Evolutionary conservation across 352 stramenopile genomes (phyloP).

Genomic region (Globisporangium cylindrosporum): DNA sequence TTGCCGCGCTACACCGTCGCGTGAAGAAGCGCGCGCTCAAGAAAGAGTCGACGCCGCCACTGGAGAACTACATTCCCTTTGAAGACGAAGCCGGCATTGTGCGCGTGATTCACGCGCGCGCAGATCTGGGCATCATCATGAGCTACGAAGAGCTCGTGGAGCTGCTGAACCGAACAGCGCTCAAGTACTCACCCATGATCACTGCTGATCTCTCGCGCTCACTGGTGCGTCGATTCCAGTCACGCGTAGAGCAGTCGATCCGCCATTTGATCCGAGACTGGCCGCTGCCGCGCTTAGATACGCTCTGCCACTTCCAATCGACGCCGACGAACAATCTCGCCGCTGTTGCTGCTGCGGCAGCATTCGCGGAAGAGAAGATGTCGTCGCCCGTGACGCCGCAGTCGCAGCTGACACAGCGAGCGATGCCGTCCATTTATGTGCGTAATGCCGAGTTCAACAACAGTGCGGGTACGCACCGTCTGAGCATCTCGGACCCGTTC

Average conservation of each 20-base stretch:
- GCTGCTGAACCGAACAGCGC: constrained; percentile 53
- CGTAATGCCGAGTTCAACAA: background rate
- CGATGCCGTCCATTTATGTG: background rate
- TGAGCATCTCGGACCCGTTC: constrained; percentile 6
- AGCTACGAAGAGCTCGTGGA: constrained; percentile 65
- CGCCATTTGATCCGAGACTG: constrained; percentile 64
- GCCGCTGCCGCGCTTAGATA: constrained; percentile 36
- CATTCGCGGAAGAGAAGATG: constrained; percentile 20
- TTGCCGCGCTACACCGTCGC: constrained; percentile 60
- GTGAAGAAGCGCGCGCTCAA: constrained; percentile 63
- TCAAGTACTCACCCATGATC: constrained; percentile 50
- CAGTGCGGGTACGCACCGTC: background rate
- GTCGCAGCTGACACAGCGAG: constrained; percentile 10
- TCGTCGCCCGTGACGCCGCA: background rate
- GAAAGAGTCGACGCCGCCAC: constrained; percentile 33
- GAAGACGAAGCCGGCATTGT: constrained; percentile 71
- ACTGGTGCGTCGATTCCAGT: constrained; percentile 53
- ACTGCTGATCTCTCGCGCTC: constrained; percentile 32
- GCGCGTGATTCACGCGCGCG: constrained; percentile 63
- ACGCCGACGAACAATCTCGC: constrained; percentile 3
- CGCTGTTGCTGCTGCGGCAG: background rate
- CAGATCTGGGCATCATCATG: constrained; percentile 70
- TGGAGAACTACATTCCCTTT: constrained; percentile 55
- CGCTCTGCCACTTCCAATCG: constrained; percentile 34
- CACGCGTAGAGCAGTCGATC: constrained; percentile 58